Evolutionary conservation across 345 rosid species (phyloP), one percentile per base, ranked within the genome.

Genomic region (Barbarea vulgaris): DNA sequence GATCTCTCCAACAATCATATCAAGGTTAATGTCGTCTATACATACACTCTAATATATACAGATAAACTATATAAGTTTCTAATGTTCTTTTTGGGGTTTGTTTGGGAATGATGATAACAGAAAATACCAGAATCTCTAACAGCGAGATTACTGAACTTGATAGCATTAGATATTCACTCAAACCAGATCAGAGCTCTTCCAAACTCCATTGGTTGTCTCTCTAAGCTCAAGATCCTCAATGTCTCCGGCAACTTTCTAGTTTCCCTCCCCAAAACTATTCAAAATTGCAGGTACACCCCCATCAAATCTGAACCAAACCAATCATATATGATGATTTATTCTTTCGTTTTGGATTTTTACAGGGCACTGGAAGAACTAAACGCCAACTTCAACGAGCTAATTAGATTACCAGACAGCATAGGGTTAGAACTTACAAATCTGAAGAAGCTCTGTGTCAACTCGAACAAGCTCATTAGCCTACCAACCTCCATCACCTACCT

Each of bases 1-100:
- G 89, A 94, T 72, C 93, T 94, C 75, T 91, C 96, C 76, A 85
- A 87, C 57, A 94, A 94, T 72, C 88, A 94, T 73, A 90, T 94
- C 58, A 87, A 87, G 89, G 97, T 91, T 74, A 10, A 4, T 33
- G 11, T 17, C 15, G 11, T 17, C 15, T 24, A 37, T 9, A 47
- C 66, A 42, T 59, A 34, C 55, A 30, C 57, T 19, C 0, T 10
- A 10, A 25, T 27, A 42, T 3, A 19, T 56, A 12, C 30, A 70
- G 30, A 36, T 44, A 30, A 56, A 27, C 30, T 4, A n/a, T 54
- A 17, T 6, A 25, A 6, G 53, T 54, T 25, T 39, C 27, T 41
- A 73, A 63, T 55, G 47, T 46, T 44, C 17, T 4, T 25, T 22
- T 34, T 28, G 44, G 37, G 51, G 48, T 50, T 47, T 59, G 21